phyloP scores from a whole-genome alignment of 176 grass and related monocot species.

The Phoenix roebelenii region DNA sequence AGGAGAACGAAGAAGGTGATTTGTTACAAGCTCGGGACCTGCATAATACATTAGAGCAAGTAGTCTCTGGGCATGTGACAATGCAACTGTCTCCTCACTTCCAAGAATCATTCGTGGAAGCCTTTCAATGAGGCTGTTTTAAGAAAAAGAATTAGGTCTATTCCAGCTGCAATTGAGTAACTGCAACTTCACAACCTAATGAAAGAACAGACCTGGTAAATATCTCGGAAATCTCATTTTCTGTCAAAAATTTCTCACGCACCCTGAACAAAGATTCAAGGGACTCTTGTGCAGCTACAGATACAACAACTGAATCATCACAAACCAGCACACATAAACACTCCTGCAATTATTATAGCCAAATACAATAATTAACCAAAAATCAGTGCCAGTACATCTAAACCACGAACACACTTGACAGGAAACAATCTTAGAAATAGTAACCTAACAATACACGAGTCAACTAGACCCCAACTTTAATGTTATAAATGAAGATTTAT shows the following conservation, averaged over 20 bases:
- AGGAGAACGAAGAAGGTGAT: conserved; percentile 67
- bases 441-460: too few species aligned
- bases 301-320: conserved; percentile 55
- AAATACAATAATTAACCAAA: conserved; percentile 7
- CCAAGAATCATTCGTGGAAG: conserved; percentile 72
- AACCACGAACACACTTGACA: conserved; percentile 6
- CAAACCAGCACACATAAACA: conserved; percentile 64
- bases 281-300: conserved; percentile 61
- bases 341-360: conserved; percentile 53
- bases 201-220: conserved; percentile 62
- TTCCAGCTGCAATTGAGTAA: too few species aligned
- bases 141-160: too few species aligned
- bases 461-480: too few species aligned
- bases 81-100: conserved; percentile 56
- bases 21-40: conserved; percentile 66
- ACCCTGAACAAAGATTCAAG: conserved; percentile 58
- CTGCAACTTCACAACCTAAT: conserved; percentile 5
- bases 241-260: conserved; percentile 43
- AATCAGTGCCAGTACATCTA: background rate
- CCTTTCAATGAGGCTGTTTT: conserved; percentile 55
- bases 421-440: background rate
- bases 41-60: conserved; percentile 78
- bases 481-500: too few species aligned
- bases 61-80: conserved; percentile 60
- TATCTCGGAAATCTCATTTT: conserved; percentile 73